phyloP scores from a whole-genome alignment of 2,329 filamentous ascomycete genomes.

The Beauveria sp. region DNA sequence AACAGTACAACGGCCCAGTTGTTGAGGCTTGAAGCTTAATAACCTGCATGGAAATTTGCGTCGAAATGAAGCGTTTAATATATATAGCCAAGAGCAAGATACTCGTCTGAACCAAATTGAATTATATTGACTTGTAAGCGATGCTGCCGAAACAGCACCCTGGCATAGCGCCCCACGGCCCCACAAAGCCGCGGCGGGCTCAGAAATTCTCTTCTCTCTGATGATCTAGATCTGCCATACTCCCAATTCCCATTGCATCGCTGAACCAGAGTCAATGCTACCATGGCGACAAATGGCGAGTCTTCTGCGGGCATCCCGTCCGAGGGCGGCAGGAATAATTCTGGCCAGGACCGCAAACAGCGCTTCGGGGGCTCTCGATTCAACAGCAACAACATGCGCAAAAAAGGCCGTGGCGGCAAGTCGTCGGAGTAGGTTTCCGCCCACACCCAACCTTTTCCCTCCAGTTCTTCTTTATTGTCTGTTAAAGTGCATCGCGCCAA shows the following conservation, averaged over 20 bases:
- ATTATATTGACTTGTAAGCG: neutral
- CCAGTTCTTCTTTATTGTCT: neutral
- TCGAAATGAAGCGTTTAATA: neutral
- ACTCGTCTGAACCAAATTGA: neutral
- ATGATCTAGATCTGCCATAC: neutral
- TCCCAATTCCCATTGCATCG: neutral
- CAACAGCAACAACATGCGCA: conserved; percentile 8
- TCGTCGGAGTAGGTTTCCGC: conserved; percentile 4
- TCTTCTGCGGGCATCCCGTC: conserved; percentile 6
- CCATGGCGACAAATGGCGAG: conserved; percentile 10
- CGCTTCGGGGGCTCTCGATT: conserved; percentile 3
- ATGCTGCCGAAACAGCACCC: neutral
- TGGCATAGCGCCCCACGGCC: neutral
- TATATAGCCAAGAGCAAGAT: neutral
- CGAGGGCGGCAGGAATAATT: neutral
- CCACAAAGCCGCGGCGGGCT: neutral
- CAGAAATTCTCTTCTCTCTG: conserved; percentile 6
- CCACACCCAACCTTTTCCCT: neutral
- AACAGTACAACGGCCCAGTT: conserved; percentile 39
- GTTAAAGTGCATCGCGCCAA: neutral
- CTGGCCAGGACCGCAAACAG: conserved; percentile 7
- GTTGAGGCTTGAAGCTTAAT: conserved; percentile 14
- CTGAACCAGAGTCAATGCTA: conserved; percentile 4
- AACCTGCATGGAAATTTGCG: too few species aligned
- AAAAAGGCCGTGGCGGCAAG: conserved; percentile 1